A percentile compares a stretch with the other conserved stretches of the same genome.
These are phyloP conservation scores for Amanita brunnescens DNA, from an alignment of 768 basidiomycete species.

Conservation along the genomic window DNA sequence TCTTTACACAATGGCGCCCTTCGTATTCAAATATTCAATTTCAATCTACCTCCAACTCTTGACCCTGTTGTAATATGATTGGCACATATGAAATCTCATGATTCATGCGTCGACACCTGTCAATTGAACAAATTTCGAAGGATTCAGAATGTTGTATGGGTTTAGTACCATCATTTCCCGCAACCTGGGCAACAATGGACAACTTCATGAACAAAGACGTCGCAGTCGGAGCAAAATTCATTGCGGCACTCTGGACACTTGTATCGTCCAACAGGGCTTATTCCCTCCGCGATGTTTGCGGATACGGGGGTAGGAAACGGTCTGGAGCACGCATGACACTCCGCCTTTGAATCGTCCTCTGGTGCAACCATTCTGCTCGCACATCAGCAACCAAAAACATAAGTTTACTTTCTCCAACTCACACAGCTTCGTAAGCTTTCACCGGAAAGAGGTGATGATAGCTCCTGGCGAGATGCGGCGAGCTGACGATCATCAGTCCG, in stretches of 20 bases:
- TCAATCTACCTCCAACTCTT: no score
- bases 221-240: neutral
- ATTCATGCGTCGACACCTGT: no score
- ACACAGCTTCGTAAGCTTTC: slow-evolving; percentile 77
- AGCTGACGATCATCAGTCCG: slow-evolving; percentile 95
- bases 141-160: no score
- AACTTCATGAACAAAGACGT: neutral
- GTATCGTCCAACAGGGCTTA: slow-evolving; percentile 51
- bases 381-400: slow-evolving; percentile 3
- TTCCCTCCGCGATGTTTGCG: slow-evolving; percentile 43
- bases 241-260: neutral
- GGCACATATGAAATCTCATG: no score
- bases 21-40: no score
- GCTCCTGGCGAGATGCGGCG: slow-evolving; percentile 93
- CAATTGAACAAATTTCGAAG: no score
- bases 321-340: slow-evolving; percentile 77
- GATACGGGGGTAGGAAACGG: slow-evolving; percentile 46
- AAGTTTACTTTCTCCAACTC: slow-evolving; percentile 21
- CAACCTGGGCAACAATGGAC: neutral
- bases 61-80: no score
- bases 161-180: neutral
- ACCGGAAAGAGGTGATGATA: slow-evolving; percentile 96
- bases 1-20: no score
- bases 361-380: slow-evolving; percentile 32
- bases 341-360: slow-evolving; percentile 21